Percentiles rank a stretch among this genome's conserved stretches.
phyloP scores from a whole-genome alignment of 2,329 filamentous ascomycete genomes.

The Penicillium nordicum region DNA sequence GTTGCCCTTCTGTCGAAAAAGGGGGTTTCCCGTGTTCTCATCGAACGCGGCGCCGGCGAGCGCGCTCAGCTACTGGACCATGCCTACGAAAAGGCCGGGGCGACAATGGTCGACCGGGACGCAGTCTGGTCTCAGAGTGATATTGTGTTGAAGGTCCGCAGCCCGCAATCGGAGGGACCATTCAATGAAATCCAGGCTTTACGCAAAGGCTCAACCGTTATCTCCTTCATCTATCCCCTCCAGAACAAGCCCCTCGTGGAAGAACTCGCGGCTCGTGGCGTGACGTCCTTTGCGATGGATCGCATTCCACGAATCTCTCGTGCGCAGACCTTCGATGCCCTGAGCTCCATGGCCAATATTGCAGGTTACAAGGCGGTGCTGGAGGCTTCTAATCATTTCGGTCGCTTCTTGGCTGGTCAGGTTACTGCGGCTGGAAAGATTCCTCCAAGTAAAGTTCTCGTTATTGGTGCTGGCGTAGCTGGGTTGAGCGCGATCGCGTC shows the following conservation, averaged over 20 bases:
- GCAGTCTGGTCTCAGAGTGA: constrained; percentile 72
- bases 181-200: constrained; percentile 66
- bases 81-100: constrained; percentile 74
- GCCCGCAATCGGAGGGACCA: constrained; percentile 58
- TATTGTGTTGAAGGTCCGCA: constrained; percentile 80
- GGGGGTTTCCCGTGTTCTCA: constrained; percentile 71
- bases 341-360: constrained; percentile 93
- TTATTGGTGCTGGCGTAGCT: constrained; percentile 87
- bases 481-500: constrained; percentile 85
- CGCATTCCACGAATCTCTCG: constrained; percentile 87
- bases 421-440: constrained; percentile 89
- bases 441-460: constrained; percentile 82
- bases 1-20: constrained; percentile 79
- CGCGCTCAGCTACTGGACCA: constrained; percentile 74
- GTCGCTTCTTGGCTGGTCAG: constrained; percentile 82
- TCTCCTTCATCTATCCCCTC: constrained; percentile 78
- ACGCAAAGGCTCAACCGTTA: constrained; percentile 67
- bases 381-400: constrained; percentile 85
- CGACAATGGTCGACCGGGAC: constrained; percentile 66
- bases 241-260: constrained; percentile 76
- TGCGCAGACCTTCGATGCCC: constrained; percentile 81
- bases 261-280: constrained; percentile 65
- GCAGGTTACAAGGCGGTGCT: constrained; percentile 89
- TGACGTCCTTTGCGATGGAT: constrained; percentile 85
- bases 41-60: constrained; percentile 76